phyloP scores from a whole-genome alignment of 768 basidiomycete genomes.

The Xanthoconium stramineum region DNA sequence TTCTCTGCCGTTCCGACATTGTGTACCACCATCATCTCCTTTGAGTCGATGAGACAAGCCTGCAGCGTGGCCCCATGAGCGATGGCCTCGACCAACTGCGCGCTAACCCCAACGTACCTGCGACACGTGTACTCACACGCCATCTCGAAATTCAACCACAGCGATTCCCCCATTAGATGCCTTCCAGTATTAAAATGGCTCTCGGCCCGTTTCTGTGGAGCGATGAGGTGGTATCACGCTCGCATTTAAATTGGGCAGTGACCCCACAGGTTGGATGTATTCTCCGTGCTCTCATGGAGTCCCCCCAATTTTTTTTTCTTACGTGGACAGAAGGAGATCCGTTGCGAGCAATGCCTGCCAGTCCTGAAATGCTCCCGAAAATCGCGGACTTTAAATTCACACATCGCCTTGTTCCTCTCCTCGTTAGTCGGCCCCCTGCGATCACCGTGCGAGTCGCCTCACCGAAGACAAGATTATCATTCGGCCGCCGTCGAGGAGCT shows the following conservation, averaged over 20 bases:
- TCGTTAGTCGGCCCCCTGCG: neutral
- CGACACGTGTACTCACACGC: slow-evolving; percentile 36
- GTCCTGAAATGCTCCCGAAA: slow-evolving; percentile 22
- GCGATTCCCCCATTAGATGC: slow-evolving; percentile 19
- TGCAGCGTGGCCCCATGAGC: slow-evolving; percentile 3
- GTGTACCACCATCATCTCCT: neutral
- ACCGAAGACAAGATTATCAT: slow-evolving; percentile 13
- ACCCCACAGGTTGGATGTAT: slow-evolving; percentile 3
- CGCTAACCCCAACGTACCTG: slow-evolving; percentile 29
- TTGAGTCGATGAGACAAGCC: neutral
- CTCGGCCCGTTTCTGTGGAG: slow-evolving; percentile 14
- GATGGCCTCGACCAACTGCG: slow-evolving; percentile 14
- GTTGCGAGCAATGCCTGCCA: slow-evolving; percentile 1
- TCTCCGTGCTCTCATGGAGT: slow-evolving; percentile 1
- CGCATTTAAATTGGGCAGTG: neutral
- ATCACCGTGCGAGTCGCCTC: slow-evolving; percentile 12
- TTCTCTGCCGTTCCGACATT: neutral
- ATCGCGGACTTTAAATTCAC: slow-evolving; percentile 26
- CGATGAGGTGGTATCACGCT: slow-evolving; percentile 5
- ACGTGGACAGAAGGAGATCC: slow-evolving; percentile 13
- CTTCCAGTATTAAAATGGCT: slow-evolving; percentile 1
- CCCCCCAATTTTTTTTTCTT: slow-evolving; percentile 17
- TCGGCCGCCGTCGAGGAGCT: slow-evolving; percentile 4
- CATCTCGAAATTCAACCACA: slow-evolving; percentile 28
- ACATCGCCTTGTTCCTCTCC: neutral